Conservation (phyloP, 2,329 filamentous ascomycete genomes). For the Fusarium nisikadoi region DNA sequence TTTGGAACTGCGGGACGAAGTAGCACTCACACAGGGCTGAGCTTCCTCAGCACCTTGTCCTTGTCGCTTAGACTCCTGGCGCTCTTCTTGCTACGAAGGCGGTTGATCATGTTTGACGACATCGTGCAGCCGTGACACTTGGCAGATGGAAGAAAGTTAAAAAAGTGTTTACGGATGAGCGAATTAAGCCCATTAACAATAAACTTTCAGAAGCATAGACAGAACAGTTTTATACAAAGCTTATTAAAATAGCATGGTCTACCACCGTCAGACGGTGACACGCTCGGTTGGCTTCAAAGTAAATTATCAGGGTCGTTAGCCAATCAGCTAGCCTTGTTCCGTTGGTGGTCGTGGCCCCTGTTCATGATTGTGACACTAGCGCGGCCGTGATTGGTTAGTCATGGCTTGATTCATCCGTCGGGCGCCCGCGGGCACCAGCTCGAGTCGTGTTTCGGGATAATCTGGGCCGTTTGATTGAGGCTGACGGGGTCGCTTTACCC, state of each 20-base stretch:
- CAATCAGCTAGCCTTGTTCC: not conserved
- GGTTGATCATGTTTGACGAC: not conserved
- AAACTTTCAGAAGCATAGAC: not conserved
- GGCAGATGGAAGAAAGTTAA: accelerated
- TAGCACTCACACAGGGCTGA: slow-evolving; percentile 14
- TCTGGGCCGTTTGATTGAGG: not conserved
- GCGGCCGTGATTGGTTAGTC: not conserved
- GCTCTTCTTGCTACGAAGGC: not conserved
- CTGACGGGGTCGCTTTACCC: not conserved
- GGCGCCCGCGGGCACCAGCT: not conserved
- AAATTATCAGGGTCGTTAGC: not conserved
- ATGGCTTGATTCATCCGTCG: not conserved
- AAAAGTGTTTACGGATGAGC: not conserved
- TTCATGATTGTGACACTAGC: not conserved
- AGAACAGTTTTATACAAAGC: not conserved
- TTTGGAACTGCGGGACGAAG: accelerated
- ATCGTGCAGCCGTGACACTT: accelerated
- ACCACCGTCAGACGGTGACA: not conserved
- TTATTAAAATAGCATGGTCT: not conserved
- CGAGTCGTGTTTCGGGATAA: not conserved
- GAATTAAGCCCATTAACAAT: not conserved
- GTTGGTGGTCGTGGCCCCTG: not conserved
- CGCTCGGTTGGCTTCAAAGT: not conserved
- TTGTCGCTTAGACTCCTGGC: not conserved
- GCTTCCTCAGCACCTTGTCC: slow-evolving; percentile 1